Percentiles rank a stretch among this genome's conserved stretches.
Evolutionary conservation across 768 basidiomycete genomes (phyloP).

Genomic region (Phanerochaete carnosa): DNA sequence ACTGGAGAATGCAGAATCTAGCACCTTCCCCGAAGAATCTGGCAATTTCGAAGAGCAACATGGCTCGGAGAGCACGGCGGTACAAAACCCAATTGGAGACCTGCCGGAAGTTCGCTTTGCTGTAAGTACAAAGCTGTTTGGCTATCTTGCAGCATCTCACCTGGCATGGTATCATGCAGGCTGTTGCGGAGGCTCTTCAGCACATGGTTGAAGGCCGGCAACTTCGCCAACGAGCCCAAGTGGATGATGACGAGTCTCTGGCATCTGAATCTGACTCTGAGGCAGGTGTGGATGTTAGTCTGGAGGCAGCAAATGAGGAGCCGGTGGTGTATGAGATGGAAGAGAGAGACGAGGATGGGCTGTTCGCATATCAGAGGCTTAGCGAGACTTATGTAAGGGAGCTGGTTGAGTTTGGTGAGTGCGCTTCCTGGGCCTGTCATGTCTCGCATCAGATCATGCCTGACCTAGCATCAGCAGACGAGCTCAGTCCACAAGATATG

Average conservation of each 20-base stretch:
- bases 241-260: no score
- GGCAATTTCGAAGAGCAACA: neutral
- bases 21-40: neutral
- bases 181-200: no score
- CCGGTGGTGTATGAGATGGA: neutral
- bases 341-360: neutral
- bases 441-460: neutral
- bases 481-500: neutral
- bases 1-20: neutral
- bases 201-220: no score
- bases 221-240: no score
- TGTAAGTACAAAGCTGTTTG: no score
- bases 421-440: neutral
- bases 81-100: neutral
- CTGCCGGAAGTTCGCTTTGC: no score
- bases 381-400: neutral
- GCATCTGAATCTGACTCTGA: no score
- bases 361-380: neutral
- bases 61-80: neutral
- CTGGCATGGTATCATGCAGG: no score
- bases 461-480: neutral
- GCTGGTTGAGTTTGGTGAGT: neutral
- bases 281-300: no score
- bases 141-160: no score
- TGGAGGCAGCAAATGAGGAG: no score